Percentiles rank a stretch among this genome's conserved stretches.
Conservation (phyloP, 495 filamentous ascomycete species). For the Bathelium albidoporum region DNA sequence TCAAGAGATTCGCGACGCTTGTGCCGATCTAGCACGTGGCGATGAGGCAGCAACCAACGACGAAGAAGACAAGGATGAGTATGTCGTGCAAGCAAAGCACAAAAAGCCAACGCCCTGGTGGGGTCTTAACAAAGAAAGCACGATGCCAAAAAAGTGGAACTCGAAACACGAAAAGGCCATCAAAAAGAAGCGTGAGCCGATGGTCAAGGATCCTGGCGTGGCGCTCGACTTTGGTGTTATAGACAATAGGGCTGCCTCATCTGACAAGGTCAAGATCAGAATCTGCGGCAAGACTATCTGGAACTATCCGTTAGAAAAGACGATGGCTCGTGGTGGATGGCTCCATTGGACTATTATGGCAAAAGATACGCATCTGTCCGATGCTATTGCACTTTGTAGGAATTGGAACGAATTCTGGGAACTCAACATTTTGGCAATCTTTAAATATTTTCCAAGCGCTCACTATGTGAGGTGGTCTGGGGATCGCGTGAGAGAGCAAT, state of each 20-base stretch:
- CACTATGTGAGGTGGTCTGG: constrained; percentile 32
- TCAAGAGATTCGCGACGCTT: constrained; percentile 42
- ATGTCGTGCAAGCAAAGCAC: constrained; percentile 1
- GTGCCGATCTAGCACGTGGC: constrained; percentile 40
- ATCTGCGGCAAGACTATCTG: constrained; percentile 44
- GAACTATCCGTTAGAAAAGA: constrained; percentile 44
- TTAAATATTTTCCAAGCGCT: constrained; percentile 41
- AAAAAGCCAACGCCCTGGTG: neutral
- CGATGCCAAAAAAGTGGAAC: constrained; percentile 20
- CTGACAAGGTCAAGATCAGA: constrained; percentile 36
- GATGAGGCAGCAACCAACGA: constrained; percentile 15
- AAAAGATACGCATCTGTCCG: constrained; percentile 37
- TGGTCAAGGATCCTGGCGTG: constrained; percentile 8
- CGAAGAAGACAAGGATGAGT: constrained; percentile 8
- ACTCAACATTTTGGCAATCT: constrained; percentile 37
- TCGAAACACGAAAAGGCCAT: constrained; percentile 20
- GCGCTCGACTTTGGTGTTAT: constrained; percentile 17
- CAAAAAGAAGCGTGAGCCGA: constrained; percentile 1
- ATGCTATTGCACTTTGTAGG: constrained; percentile 42
- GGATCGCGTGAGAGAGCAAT: constrained; percentile 30
- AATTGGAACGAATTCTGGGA: constrained; percentile 47
- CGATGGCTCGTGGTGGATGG: constrained; percentile 36
- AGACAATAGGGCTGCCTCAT: constrained; percentile 17
- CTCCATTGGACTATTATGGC: constrained; percentile 46
- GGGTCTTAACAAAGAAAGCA: neutral